phyloP scores from a whole-genome alignment of 805 yeast species.

The Wickerhamomyces kurtzmanii region DNA sequence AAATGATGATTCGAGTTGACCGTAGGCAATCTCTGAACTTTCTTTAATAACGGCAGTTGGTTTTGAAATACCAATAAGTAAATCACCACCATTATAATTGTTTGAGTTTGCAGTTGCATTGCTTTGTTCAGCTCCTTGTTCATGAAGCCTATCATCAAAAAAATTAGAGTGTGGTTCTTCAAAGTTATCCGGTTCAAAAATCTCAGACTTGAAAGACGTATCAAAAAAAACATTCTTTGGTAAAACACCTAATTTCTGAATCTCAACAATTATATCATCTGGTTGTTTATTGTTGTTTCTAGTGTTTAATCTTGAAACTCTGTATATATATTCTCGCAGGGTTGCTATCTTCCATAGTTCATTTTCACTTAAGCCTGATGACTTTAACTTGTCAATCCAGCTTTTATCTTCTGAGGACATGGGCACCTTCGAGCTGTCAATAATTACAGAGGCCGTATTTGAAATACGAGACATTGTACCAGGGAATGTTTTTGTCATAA shows the following conservation, averaged over 20 bases:
- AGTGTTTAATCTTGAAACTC: slow-evolving; percentile 36
- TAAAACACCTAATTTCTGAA: slow-evolving; percentile 25
- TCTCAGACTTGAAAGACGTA: slow-evolving; percentile 11
- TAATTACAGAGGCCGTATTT: slow-evolving; percentile 21
- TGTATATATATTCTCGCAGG: slow-evolving; percentile 56
- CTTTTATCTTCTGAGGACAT: slow-evolving; percentile 56
- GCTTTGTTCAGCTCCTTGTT: background rate
- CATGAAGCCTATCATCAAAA: background rate
- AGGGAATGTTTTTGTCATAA: slow-evolving; percentile 15
- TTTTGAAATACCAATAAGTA: slow-evolving; percentile 23
- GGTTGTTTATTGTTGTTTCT: slow-evolving; percentile 16
- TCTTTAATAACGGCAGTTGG: slow-evolving; percentile 28
- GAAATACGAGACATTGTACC: slow-evolving; percentile 3
- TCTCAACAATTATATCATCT: slow-evolving; percentile 11
- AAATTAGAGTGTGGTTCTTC: background rate
- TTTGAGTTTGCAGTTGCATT: background rate
- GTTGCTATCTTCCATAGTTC: slow-evolving; percentile 81
- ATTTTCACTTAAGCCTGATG: slow-evolving; percentile 62
- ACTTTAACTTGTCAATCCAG: slow-evolving; percentile 64
- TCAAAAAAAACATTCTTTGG: slow-evolving; percentile 48
- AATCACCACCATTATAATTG: background rate
- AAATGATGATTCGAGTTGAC: slow-evolving; percentile 27
- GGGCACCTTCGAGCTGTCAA: slow-evolving; percentile 35
- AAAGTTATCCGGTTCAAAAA: background rate
- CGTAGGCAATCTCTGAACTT: slow-evolving; percentile 30